Evolutionary conservation across 768 basidiomycete species (phyloP), one percentile per base, ranked within the genome.

Genomic region (Neoboletus subvelutipes): DNA sequence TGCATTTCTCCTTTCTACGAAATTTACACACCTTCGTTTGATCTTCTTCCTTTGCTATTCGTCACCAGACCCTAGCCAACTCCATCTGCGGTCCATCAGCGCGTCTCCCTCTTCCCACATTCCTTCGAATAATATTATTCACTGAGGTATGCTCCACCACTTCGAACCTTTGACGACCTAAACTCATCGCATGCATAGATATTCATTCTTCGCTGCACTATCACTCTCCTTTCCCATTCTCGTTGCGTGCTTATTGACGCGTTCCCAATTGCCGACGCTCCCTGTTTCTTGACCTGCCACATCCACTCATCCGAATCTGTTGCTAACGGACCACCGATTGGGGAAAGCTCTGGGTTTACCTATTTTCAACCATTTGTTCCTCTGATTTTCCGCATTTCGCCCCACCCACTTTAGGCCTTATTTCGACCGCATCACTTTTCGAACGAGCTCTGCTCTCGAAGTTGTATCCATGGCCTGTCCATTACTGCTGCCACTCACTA

Each of bases 51-150:
- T 8, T 20, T 29, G 24, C 37, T 18, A 15, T 36, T 34, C 26
- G n/a, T 50, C 24, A 33, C 26, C 31, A 45, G 18, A 37, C 29
- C 39, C 36, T 34, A 31, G n/a, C 48, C 34, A 39, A 52, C 50
- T 10, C 41, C 31, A 41, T 54, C 46, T 4, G 46, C 41, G 11
- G 45, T 55, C 50, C n/a, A 41, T 60, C 60, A 50, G 39, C 24
- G 18, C 33, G 6, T 41, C 29, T 3, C 18, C 39, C 1, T 28
- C 29, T 24, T 22, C 15, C n/a, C 43, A 57, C 60, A 29, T 13
- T 57, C 65, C 8, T 57, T 68, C 43, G 28, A 40, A 33, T 56
- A 57, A 40, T 42, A 39, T 50, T 59, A 54, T 62, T 54, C 31
- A 9, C 50, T 1, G 43, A 67, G 62, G 68, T 69, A 59, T 29